Percentiles rank a stretch among this genome's conserved stretches.
Conservation (phyloP, 768 basidiomycete species). For the Leccinum longicurvipes region DNA sequence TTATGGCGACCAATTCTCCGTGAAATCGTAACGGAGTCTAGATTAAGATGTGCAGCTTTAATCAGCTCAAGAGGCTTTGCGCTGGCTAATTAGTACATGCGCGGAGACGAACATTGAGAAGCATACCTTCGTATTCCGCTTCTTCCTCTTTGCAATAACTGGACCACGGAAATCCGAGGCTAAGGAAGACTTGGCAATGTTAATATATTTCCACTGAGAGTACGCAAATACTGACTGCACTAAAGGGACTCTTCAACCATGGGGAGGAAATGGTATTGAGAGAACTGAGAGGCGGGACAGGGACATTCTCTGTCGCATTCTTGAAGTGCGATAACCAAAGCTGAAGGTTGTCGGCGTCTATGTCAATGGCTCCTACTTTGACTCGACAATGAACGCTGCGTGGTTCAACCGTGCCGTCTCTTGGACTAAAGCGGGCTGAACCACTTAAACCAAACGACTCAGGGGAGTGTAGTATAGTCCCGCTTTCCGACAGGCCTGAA, state of each 20-base stretch:
- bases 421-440: constrained; percentile 58
- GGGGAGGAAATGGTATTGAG: constrained; percentile 15
- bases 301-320: neutral
- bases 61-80: constrained; percentile 31
- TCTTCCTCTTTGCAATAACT: constrained; percentile 15
- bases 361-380: constrained; percentile 42
- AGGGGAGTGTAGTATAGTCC: constrained; percentile 45
- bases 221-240: constrained; percentile 15
- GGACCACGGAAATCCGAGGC: constrained; percentile 15
- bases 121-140: constrained; percentile 17
- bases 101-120: neutral
- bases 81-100: neutral
- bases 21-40: constrained; percentile 48
- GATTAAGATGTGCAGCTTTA: constrained; percentile 38
- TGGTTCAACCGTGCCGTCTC: constrained; percentile 48
- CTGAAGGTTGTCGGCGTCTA: constrained; percentile 43
- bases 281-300: constrained; percentile 2
- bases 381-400: constrained; percentile 49
- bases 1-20: constrained; percentile 33
- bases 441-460: constrained; percentile 42
- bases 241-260: constrained; percentile 29
- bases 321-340: constrained; percentile 14
- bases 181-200: constrained; percentile 17
- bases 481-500: constrained; percentile 24
- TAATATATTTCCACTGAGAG: neutral